Conservation (phyloP, 495 filamentous ascomycete genomes). For the Rhypophila decipiens region DNA sequence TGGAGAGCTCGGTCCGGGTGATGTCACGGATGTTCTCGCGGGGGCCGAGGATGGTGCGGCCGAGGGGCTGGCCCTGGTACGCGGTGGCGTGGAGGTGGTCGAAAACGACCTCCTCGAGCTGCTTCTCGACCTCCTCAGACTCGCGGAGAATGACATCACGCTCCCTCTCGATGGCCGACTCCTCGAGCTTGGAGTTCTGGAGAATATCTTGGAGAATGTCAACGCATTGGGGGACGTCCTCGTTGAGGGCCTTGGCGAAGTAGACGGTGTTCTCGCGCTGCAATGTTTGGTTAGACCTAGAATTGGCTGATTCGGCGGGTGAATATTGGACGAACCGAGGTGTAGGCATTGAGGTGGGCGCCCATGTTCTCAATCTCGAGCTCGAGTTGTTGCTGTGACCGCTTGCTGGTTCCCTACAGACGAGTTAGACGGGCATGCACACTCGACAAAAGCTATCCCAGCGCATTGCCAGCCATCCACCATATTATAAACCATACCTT, state of each 20-base stretch:
- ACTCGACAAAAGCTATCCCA: not conserved
- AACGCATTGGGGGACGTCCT: conserved; percentile 89
- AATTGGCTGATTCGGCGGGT: not conserved
- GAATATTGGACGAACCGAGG: conserved; percentile 65
- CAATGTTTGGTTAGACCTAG: conserved; percentile 26
- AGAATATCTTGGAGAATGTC: conserved; percentile 99
- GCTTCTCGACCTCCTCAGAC: conserved; percentile 99
- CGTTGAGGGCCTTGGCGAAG: conserved; percentile 98
- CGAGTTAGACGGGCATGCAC: not conserved
- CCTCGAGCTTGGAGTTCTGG: conserved; percentile 96
- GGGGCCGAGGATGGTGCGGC: conserved; percentile 95
- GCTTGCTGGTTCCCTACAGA: conserved; percentile 73
- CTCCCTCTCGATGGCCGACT: conserved; percentile 88
- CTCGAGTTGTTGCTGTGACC: conserved; percentile 93
- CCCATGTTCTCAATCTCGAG: conserved; percentile 99
- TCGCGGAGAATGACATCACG: conserved; percentile 97
- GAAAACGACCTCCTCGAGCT: conserved; percentile 98
- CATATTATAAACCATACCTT: no score
- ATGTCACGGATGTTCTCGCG: conserved; percentile 98
- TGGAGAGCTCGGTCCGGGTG: conserved; percentile 75
- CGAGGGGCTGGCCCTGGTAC: conserved; percentile 90
- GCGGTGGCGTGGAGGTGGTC: conserved; percentile 98
- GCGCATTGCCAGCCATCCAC: conserved; percentile 2
- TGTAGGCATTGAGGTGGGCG: conserved; percentile 98
- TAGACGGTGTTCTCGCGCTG: conserved; percentile 99